Evolutionary conservation across 805 yeast genomes (phyloP).

Genomic region (Pichia kluyveri): DNA sequence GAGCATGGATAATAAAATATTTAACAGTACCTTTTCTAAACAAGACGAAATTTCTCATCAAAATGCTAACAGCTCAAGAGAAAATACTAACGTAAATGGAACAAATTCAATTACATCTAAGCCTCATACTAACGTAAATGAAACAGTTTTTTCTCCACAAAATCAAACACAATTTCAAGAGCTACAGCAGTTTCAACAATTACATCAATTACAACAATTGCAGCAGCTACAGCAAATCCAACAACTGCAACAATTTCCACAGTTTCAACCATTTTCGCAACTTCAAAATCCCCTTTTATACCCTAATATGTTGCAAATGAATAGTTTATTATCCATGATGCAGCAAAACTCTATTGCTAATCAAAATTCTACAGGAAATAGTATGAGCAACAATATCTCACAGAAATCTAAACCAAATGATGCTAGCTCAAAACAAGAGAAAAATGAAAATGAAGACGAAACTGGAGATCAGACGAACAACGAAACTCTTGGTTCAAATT

Average conservation of each 20-base stretch:
- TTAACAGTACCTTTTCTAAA: no score
- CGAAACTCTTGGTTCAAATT: no score
- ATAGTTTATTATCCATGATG: neutral
- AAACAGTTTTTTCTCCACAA: neutral
- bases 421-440: no score
- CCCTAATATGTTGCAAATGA: neutral
- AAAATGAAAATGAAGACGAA: no score
- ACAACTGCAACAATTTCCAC: constrained; percentile 3
- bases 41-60: no score
- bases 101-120: neutral
- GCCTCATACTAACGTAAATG: neutral
- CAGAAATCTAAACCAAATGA: no score
- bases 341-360: neutral
- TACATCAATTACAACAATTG: constrained; percentile 7
- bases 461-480: no score
- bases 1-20: no score
- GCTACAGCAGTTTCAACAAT: constrained; percentile 3
- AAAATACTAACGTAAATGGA: neutral
- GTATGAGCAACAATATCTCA: no score
- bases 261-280: constrained; percentile 2
- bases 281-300: neutral
- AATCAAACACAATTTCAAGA: constrained; percentile 3
- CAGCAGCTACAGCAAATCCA: constrained; percentile 6
- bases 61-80: no score
- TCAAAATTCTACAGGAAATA: neutral